Evolutionary conservation across 2,329 filamentous ascomycete species (phyloP).

Genomic region (Paecilomyces niveus): DNA sequence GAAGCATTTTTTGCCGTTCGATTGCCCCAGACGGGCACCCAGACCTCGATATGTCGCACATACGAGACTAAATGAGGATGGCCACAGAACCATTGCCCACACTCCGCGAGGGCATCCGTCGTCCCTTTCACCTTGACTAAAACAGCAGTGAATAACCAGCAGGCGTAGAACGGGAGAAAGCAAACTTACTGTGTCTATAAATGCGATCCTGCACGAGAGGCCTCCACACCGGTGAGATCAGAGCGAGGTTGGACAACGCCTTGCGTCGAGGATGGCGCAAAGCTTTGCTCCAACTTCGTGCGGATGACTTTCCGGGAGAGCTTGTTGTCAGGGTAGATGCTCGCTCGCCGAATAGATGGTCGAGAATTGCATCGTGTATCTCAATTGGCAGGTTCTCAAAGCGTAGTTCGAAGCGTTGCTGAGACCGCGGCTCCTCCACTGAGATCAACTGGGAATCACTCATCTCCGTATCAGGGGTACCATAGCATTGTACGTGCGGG

Average conservation of each 20-base stretch:
- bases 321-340: conserved; percentile 55
- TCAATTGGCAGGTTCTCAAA: conserved; percentile 54
- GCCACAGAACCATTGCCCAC: conserved; percentile 53
- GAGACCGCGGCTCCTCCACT: conserved; percentile 3
- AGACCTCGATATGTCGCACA: conserved; percentile 67
- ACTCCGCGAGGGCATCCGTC: conserved; percentile 52
- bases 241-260: conserved; percentile 58
- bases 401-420: conserved; percentile 10
- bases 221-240: conserved; percentile 56
- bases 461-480: conserved; percentile 17
- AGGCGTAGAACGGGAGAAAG: background rate
- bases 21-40: conserved; percentile 65
- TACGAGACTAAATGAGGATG: conserved; percentile 55
- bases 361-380: conserved; percentile 65
- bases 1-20: conserved; percentile 45
- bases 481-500: conserved; percentile 13
- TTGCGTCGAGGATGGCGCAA: conserved; percentile 61
- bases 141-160: background rate
- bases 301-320: conserved; percentile 44
- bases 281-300: conserved; percentile 57
- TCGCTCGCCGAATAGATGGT: conserved; percentile 63
- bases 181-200: conserved; percentile 54
- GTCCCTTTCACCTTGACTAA: conserved; percentile 65
- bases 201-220: conserved; percentile 62
- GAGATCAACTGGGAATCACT: conserved; percentile 15